Evolutionary conservation across 805 yeast species (phyloP), one percentile per base, ranked within the genome.

Genomic region (Huiozyma sinensis): DNA sequence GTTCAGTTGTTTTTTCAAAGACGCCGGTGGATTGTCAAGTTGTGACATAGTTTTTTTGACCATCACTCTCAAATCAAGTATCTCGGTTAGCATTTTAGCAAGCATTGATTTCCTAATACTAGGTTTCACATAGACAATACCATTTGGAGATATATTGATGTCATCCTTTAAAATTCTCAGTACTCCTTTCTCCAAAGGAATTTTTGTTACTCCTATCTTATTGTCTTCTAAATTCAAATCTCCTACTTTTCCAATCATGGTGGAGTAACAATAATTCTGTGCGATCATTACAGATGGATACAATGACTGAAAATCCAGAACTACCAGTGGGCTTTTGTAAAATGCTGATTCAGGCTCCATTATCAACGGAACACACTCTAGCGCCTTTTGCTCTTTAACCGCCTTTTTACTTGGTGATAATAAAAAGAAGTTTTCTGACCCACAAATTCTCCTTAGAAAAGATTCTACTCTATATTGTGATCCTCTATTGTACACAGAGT

Each of bases 381-480:
- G 65, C 0, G 97, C 82, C 49, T 79, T 81, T 70, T 89, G 95
- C 34, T 79, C 73, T 53, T 83, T 83, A 0, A 92, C 97, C 49
- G 86, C 85, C 38, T 72, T 66, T 53, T 83, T 81, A 29, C 85
- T 77, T 0, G 98, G 96, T 0, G 96, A 83, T 6, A 81, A 64
- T 44, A 88, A 57, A 36, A 90, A 60, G 42, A 72, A 77, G 56
- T 83, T 83, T 56, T 88, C 95, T 2, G 78, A 68, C 53, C 87
- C 86, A 28, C 92, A 75, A 13, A 92, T 63, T 43, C 98, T 65
- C 3, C 77, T 63, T 50, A 92, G 64, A 34, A 89, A 71, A 1
- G 97, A 84, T 57, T 92, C 98, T 2, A 92, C 96, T 57, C 86
- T 89, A 58, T 72, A 92, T 57, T 92, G 98, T 0, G 97, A 90